These are phyloP conservation scores for Monosporascus sp. DNA, from an alignment of 2,329 filamentous ascomycete species.

Conservation along the genomic window DNA sequence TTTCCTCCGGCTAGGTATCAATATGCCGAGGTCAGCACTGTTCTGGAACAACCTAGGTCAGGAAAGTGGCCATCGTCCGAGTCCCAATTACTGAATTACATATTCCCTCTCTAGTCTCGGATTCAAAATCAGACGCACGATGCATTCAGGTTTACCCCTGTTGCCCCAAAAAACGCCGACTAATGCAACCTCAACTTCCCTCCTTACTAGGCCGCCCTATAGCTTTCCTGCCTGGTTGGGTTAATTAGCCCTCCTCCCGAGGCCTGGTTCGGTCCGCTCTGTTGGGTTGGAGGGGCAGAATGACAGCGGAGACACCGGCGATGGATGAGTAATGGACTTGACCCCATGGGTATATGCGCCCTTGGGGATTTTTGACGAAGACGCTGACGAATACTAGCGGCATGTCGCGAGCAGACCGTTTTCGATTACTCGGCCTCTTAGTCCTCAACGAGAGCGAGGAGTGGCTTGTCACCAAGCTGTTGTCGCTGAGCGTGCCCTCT, in stretches of 20 bases:
- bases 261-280: neutral
- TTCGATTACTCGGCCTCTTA: slow-evolving; percentile 27
- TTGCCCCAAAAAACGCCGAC: neutral
- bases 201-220: too few species aligned
- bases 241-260: neutral
- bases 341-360: neutral
- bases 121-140: neutral
- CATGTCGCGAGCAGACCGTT: neutral
- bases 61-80: too few species aligned
- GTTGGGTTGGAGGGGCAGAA: neutral
- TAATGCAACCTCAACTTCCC: neutral
- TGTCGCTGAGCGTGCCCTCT: slow-evolving; percentile 63
- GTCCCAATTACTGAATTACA: neutral
- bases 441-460: slow-evolving; percentile 72
- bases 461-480: slow-evolving; percentile 73
- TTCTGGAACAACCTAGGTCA: too few species aligned
- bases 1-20: too few species aligned
- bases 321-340: neutral
- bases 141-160: neutral
- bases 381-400: neutral
- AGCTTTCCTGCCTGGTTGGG: too few species aligned
- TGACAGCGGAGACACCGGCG: neutral
- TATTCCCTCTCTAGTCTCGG: neutral
- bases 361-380: neutral
- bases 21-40: too few species aligned